Percentiles rank a stretch among this genome's conserved stretches.
Conservation (phyloP, 495 filamentous ascomycete species). For the Daldinia loculata region DNA sequence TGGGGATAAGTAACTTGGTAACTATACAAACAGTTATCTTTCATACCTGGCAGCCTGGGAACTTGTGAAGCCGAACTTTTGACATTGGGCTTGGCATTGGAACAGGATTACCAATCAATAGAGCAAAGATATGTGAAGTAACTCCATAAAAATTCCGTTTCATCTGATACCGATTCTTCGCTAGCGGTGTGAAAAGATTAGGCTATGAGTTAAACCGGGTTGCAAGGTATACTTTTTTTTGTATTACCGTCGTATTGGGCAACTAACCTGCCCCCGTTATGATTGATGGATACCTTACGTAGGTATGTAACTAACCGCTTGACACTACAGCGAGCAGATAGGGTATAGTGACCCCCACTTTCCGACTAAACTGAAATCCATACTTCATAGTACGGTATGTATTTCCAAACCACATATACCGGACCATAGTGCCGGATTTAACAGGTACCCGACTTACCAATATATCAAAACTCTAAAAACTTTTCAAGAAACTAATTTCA, state of each 20-base stretch:
- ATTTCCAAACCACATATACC: background rate
- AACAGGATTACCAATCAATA: conserved; percentile 11
- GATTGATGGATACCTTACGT: background rate
- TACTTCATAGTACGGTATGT: too few relatives aligned
- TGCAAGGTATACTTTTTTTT: background rate
- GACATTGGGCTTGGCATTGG: background rate
- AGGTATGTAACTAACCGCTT: background rate
- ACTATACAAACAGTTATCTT: background rate
- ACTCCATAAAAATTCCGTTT: conserved; percentile 5
- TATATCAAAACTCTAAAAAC: background rate
- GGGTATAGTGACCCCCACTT: background rate
- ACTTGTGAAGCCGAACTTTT: background rate
- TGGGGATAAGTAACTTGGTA: background rate
- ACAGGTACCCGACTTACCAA: background rate
- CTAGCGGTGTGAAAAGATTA: conserved; percentile 1
- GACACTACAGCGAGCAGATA: background rate
- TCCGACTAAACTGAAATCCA: background rate
- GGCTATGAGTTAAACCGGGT: conserved; percentile 1
- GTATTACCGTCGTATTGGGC: background rate
- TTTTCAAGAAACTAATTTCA: background rate
- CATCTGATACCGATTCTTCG: conserved; percentile 3
- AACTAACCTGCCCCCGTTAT: background rate
- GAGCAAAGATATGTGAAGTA: background rate
- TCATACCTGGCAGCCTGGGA: background rate
- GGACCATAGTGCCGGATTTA: background rate